A percentile compares a stretch with the other conserved stretches of the same genome.
These are phyloP conservation scores for Closterium sp. DNA, from an alignment of 139 green algal species.

Conservation along the genomic window DNA sequence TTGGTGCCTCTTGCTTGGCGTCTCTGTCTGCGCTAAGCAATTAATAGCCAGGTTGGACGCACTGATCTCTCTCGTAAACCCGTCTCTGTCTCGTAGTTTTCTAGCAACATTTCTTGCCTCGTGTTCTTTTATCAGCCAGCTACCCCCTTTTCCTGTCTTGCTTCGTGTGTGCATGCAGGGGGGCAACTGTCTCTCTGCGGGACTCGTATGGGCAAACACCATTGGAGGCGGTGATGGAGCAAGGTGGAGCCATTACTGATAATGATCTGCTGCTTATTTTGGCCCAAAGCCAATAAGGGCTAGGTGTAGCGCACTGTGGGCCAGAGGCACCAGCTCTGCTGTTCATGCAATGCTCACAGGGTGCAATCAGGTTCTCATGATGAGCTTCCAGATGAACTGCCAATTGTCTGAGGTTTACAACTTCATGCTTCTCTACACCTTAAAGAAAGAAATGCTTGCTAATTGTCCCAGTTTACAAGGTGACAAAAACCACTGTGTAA, in stretches of 20 bases:
- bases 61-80: neutral
- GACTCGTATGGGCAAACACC: neutral
- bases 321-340: neutral
- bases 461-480: no score
- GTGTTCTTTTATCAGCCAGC: neutral
- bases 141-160: neutral
- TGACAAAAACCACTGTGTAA: no score
- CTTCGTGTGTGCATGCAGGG: neutral
- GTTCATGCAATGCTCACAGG: no score
- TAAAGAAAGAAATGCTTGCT: no score
- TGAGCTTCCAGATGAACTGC: neutral
- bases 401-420: no score
- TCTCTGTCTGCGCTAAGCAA: neutral
- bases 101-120: neutral
- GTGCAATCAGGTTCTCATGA: neutral
- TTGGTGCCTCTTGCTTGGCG: neutral
- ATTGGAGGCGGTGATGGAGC: neutral
- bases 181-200: neutral
- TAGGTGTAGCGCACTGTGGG: no score
- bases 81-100: neutral
- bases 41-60: neutral
- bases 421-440: no score
- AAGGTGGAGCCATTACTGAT: slow-evolving; percentile 6
- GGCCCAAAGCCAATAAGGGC: neutral
- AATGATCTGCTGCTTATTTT: neutral